Percentiles rank a stretch among this genome's conserved stretches.
Conservation (phyloP, 495 filamentous ascomycete genomes). For the Daldinia concentrica region DNA sequence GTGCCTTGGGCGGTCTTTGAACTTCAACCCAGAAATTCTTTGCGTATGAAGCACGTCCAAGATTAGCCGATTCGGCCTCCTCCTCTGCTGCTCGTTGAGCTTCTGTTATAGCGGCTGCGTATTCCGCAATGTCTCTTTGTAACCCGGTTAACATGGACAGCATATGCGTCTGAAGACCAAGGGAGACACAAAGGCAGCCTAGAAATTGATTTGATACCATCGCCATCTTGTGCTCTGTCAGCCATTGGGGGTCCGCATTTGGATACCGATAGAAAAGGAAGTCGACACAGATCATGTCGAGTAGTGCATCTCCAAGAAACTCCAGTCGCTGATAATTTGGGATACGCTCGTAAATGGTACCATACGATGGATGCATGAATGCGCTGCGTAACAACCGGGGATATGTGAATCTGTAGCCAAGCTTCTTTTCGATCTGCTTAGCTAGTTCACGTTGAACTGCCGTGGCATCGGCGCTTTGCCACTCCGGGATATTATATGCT, state of each 20-base stretch:
- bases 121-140: constrained; percentile 71
- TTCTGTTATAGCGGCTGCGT: constrained; percentile 71
- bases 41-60: constrained; percentile 57
- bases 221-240: constrained; percentile 99
- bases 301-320: constrained; percentile 89
- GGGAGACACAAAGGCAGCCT: constrained; percentile 77
- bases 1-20: constrained; percentile 80
- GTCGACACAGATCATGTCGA: constrained; percentile 88
- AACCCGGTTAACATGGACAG: constrained; percentile 66
- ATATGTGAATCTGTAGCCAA: constrained; percentile 83
- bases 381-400: constrained; percentile 83
- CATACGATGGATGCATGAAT: constrained; percentile 87
- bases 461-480: constrained; percentile 68
- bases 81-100: constrained; percentile 59
- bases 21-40: constrained; percentile 81
- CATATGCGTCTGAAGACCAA: constrained; percentile 81
- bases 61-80: constrained; percentile 45
- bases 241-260: constrained; percentile 89
- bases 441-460: constrained; percentile 74
- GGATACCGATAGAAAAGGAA: constrained; percentile 81
- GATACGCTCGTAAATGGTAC: constrained; percentile 72
- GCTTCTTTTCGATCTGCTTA: constrained; percentile 67
- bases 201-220: constrained; percentile 99
- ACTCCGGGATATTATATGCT: constrained; percentile 75
- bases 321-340: constrained; percentile 93